phyloP scores from a whole-genome alignment of 345 rosid genomes.

The Murraya koenigii region DNA sequence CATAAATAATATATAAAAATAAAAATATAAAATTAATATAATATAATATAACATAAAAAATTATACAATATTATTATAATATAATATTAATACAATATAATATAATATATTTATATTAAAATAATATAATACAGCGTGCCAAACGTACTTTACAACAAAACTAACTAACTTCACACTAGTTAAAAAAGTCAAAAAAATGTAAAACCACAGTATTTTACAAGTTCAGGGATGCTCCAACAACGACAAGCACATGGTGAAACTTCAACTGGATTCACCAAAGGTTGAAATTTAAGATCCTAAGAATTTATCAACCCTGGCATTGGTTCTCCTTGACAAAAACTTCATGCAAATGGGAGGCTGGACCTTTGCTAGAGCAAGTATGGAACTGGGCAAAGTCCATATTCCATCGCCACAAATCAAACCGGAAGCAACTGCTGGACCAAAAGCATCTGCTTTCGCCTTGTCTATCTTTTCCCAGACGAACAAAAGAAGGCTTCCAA shows the following conservation, averaged over 20 bases:
- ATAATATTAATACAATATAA: too few species aligned
- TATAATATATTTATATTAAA: too few species aligned
- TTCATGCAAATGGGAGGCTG: slow-evolving; percentile 86
- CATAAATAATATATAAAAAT: too few species aligned
- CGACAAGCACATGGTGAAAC: background rate
- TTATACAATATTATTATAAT: too few species aligned
- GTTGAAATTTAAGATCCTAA: slow-evolving; percentile 21
- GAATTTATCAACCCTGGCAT: slow-evolving; percentile 50
- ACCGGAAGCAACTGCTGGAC: slow-evolving; percentile 81
- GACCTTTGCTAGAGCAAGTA: slow-evolving; percentile 58
- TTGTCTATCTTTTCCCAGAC: slow-evolving; percentile 63
- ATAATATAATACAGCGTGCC: too few species aligned
- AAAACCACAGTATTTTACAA: background rate
- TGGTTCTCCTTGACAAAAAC: slow-evolving; percentile 53
- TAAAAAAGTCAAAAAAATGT: background rate
- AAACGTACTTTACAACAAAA: background rate
- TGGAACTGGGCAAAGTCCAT: slow-evolving; percentile 71
- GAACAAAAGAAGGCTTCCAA: slow-evolving; percentile 70
- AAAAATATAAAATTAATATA: too few species aligned
- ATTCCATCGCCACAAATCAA: slow-evolving; percentile 82
- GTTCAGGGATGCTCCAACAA: background rate
- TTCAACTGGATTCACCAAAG: background rate
- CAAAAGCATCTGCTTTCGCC: slow-evolving; percentile 64
- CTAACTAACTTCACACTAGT: background rate
- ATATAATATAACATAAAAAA: too few species aligned